These are phyloP conservation scores for Colletotrichum melonis DNA, from an alignment of 2,329 filamentous ascomycete genomes.

Conservation along the genomic window DNA sequence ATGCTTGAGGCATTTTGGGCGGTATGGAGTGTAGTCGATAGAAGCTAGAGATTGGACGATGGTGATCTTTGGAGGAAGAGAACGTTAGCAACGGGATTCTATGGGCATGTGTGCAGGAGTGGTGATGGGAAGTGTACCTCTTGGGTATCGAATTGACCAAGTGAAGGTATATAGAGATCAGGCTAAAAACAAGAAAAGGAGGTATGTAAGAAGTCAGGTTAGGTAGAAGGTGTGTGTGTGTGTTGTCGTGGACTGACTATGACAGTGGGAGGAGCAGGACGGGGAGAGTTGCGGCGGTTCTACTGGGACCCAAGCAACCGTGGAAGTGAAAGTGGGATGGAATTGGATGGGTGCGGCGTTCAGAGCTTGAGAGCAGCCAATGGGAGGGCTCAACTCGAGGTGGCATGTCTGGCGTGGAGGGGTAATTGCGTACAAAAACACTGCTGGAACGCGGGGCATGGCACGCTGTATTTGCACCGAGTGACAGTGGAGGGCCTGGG, in stretches of 20 bases:
- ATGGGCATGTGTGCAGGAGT: background rate
- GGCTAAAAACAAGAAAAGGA: background rate
- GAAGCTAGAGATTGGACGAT: background rate
- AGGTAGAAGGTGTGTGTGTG: background rate
- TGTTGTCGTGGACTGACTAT: constrained; percentile 25
- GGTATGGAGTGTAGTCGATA: background rate
- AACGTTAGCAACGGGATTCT: background rate
- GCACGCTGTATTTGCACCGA: background rate
- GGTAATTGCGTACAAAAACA: constrained; percentile 25
- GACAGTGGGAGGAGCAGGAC: background rate
- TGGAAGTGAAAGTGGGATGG: background rate
- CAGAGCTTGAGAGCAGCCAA: constrained; percentile 24
- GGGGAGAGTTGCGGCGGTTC: background rate
- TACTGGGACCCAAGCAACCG: background rate
- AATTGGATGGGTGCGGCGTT: constrained; percentile 10
- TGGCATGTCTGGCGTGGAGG: constrained; percentile 35
- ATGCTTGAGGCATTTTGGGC: constrained; percentile 81
- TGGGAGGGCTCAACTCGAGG: constrained; percentile 7
- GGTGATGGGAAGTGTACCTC: background rate
- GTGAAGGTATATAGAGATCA: background rate
- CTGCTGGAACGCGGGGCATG: constrained; percentile 26
- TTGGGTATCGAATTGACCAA: background rate
- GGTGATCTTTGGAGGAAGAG: background rate
- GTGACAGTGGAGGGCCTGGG: background rate
- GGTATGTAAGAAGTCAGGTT: background rate